Evolutionary conservation across 2,329 filamentous ascomycete species (phyloP).

Genomic region (Talaromyces sp.): DNA sequence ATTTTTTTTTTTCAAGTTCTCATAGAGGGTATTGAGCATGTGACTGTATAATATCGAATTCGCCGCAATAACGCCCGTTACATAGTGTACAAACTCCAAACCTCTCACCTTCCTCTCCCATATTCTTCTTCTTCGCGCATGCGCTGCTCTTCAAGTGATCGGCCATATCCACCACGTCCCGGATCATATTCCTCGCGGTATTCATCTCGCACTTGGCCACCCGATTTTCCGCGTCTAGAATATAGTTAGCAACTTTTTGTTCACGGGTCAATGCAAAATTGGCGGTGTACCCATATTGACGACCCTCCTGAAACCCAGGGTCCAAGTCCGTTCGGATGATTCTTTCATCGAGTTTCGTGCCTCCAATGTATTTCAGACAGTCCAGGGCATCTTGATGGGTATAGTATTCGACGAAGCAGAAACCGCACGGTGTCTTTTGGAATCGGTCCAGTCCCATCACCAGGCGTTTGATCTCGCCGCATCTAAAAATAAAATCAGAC

Average conservation of each 20-base stretch:
- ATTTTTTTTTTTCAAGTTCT: background rate
- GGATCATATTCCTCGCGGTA: conserved; percentile 97
- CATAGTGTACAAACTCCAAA: conserved; percentile 15
- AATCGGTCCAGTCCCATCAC: conserved; percentile 97
- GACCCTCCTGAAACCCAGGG: conserved; percentile 89
- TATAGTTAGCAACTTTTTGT: conserved; percentile 14
- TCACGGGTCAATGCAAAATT: background rate
- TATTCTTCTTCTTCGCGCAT: conserved; percentile 55
- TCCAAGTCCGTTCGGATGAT: conserved; percentile 94
- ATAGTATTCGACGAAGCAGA: conserved; percentile 99
- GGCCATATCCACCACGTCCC: conserved; percentile 80
- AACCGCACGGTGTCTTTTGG: conserved; percentile 95
- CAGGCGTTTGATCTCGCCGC: conserved; percentile 95
- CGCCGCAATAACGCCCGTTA: conserved; percentile 25
- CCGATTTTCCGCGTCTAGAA: conserved; percentile 73
- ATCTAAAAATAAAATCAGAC: conserved; percentile 36
- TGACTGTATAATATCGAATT: background rate
- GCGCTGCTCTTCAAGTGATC: conserved; percentile 64
- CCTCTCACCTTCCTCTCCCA: conserved; percentile 47
- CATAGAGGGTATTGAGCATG: background rate
- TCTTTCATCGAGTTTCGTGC: conserved; percentile 95
- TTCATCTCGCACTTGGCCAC: conserved; percentile 94
- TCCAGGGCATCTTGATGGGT: conserved; percentile 95
- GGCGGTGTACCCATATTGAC: conserved; percentile 70
- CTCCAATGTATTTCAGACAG: conserved; percentile 97